Evolutionary conservation across 169 alveolate genomes (phyloP).

Genomic region (Blepharisma undulans): DNA sequence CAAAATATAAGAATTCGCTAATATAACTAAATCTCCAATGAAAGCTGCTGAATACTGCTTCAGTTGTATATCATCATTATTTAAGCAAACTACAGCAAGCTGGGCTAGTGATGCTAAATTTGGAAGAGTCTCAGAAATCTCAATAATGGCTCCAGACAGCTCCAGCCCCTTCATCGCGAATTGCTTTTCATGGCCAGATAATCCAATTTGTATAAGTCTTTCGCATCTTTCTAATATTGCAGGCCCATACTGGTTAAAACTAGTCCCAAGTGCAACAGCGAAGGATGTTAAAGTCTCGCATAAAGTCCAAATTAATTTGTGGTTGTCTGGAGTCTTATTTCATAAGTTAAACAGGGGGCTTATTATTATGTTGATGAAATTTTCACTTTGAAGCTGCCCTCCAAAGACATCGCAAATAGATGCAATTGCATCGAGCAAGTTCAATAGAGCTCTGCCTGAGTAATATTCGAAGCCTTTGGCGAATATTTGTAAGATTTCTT

Average conservation of each 20-base stretch:
- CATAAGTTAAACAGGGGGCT: background rate
- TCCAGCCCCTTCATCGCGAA: conserved; percentile 33
- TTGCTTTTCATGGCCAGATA: background rate
- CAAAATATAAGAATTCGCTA: background rate
- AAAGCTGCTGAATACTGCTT: conserved; percentile 18
- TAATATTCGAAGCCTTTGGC: background rate
- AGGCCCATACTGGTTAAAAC: background rate
- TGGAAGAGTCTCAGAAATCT: background rate
- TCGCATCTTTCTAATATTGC: background rate
- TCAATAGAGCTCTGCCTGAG: background rate
- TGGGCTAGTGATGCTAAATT: background rate
- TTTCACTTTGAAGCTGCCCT: background rate
- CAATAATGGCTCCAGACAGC: conserved; percentile 25
- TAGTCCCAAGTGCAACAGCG: background rate
- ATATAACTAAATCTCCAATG: background rate
- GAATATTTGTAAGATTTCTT: background rate
- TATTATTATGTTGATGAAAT: background rate
- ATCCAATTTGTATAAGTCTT: background rate
- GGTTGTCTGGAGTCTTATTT: background rate
- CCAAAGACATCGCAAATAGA: conserved; percentile 23
- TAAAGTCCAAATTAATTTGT: conserved; percentile 10
- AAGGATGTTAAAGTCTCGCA: conserved; percentile 2
- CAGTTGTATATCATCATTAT: background rate
- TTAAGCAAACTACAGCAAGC: background rate
- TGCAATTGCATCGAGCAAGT: conserved; percentile 12